phyloP scores from a whole-genome alignment of 768 basidiomycete genomes.

The Termitomyces sp. region DNA sequence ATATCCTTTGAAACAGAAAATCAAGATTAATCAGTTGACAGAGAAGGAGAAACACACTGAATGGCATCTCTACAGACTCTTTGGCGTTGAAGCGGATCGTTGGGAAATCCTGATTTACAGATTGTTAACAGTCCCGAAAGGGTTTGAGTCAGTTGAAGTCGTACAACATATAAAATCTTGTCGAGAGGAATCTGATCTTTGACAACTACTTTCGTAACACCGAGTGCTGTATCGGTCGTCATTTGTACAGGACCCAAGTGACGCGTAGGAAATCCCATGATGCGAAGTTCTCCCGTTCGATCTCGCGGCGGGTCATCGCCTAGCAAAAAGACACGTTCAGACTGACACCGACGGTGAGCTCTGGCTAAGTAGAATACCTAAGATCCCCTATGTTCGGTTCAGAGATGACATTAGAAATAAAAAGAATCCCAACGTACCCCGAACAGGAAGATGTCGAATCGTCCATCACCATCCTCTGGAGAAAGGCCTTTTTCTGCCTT shows the following conservation, averaged over 20 bases:
- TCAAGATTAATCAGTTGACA: background rate
- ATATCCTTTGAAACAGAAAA: slow-evolving; percentile 30
- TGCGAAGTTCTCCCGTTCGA: slow-evolving; percentile 82
- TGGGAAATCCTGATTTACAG: slow-evolving; percentile 65
- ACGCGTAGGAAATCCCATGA: slow-evolving; percentile 79
- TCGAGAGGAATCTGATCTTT: slow-evolving; percentile 68
- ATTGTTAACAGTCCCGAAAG: background rate
- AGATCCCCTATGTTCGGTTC: slow-evolving; percentile 43
- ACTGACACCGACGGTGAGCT: too few species aligned
- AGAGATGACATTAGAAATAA: background rate
- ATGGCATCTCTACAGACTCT: slow-evolving; percentile 98
- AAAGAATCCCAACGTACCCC: slow-evolving; percentile 49
- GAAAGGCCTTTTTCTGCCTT: slow-evolving; percentile 64
- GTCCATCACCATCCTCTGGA: slow-evolving; percentile 70
- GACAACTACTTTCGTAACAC: slow-evolving; percentile 82
- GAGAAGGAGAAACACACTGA: slow-evolving; percentile 49
- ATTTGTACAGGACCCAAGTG: slow-evolving; percentile 89
- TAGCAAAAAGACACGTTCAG: slow-evolving; percentile 17
- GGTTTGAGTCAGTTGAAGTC: slow-evolving; percentile 16
- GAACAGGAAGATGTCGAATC: slow-evolving; percentile 87
- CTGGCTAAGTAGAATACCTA: slow-evolving; percentile 32
- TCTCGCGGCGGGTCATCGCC: slow-evolving; percentile 97
- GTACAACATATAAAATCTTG: slow-evolving; percentile 67
- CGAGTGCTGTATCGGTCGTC: slow-evolving; percentile 97
- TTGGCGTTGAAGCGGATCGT: slow-evolving; percentile 82